Evolutionary conservation across 306 rosid species (phyloP), one percentile per base, ranked within the genome.

Genomic region (Benincasa hispida): DNA sequence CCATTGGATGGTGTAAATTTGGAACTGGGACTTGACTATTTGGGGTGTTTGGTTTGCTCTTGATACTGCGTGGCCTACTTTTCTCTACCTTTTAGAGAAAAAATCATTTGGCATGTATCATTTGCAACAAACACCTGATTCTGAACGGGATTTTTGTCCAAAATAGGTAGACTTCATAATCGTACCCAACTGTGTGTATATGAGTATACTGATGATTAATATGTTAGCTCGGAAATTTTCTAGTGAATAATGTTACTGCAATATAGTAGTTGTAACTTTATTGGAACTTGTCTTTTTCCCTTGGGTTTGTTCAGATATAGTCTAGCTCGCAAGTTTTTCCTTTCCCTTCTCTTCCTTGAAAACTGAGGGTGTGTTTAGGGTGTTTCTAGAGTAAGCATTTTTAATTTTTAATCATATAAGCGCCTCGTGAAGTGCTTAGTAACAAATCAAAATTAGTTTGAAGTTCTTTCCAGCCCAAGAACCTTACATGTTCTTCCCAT

Each of bases 61-160:
- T 68, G 54, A 18, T 68, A 18, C 54, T 68, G 34, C 6, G 2
- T 39, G 12, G 39, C 34, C 41, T 8, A 61, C 32, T 10, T 67
- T 37, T 10, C 6, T 13, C 35, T 39, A 21, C 50, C 5, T 68
- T 68, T 41, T 5, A 10, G 24, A 22, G 54, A 39, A 41, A 12
- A 68, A 21, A 39, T 67, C 74, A 39, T 68, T 68, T 68, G n/a
- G 74, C 74, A 66, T 47, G 74, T 47, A 37, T 66, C 55, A 14
- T 42, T 24, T 8, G 55, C 28, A 41, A 28, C 74, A 68, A 39
- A 22, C 53, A 41, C 10, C 34, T 25, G 55, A 68, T n/a, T 25
- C 37, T 69, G 55, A 67, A 67, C 22, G 50, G 53, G 74, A 22
- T 2, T 24, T 41, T 14, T 32, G 56, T 10, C 55, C 55, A 22